Percentiles rank a stretch among this genome's conserved stretches.
Evolutionary conservation across 2,329 filamentous ascomycete genomes (phyloP).

Genomic region (Dichotomopilus funicola): DNA sequence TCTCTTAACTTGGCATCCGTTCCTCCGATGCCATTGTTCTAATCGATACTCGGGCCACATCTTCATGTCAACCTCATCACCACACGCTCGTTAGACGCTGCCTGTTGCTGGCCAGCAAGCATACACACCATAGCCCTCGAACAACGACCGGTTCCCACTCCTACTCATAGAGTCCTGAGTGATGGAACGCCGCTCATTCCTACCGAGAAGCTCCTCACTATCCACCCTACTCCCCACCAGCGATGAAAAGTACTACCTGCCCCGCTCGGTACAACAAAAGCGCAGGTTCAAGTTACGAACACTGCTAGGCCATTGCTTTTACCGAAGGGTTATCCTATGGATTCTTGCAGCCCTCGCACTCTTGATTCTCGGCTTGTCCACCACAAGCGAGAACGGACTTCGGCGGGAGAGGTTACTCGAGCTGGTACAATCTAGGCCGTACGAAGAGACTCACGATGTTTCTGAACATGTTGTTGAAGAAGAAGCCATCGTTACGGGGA

Average conservation of each 20-base stretch:
- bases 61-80: background rate
- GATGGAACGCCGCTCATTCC: slow-evolving; percentile 19
- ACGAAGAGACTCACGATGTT: background rate
- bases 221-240: slow-evolving; percentile 14
- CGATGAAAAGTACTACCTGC: slow-evolving; percentile 25
- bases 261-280: slow-evolving; percentile 29
- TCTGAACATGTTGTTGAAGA: no score
- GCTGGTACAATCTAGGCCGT: slow-evolving; percentile 17
- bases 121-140: no score
- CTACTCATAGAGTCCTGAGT: background rate
- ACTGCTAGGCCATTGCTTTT: slow-evolving; percentile 46
- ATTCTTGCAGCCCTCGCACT: slow-evolving; percentile 36
- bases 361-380: slow-evolving; percentile 34
- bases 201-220: slow-evolving; percentile 6
- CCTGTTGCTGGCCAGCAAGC: background rate
- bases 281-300: slow-evolving; percentile 37
- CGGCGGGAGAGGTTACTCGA: slow-evolving; percentile 22
- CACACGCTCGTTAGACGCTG: background rate
- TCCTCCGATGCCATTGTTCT: background rate
- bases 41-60: background rate
- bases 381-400: slow-evolving; percentile 28
- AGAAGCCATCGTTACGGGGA: no score
- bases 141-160: background rate
- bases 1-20: background rate
- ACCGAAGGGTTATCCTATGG: slow-evolving; percentile 48